Base-by-base conservation (phyloP, 2,329 filamentous ascomycete species). In the Metarhizium brunneum region DNA sequence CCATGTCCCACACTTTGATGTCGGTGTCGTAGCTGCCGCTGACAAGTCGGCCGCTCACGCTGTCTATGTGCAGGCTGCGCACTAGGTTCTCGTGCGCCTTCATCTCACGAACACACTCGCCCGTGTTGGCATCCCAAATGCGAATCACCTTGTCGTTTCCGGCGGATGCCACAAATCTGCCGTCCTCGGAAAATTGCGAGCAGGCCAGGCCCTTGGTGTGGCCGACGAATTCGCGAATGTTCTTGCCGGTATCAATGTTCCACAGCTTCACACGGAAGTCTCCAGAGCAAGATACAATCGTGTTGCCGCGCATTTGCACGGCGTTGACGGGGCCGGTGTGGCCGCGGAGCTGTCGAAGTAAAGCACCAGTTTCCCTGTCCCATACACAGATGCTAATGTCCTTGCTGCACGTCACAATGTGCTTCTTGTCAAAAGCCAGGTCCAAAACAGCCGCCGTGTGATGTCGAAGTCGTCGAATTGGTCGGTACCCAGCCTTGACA, bases 341-440 rank as follows among this genome's bases (percentile, higher is more conserved):
- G 7, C 92, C 94, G 40, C 83, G 81, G 51, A 99, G 81, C 64
- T 89, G 87, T 65, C 88, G 89, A 50, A 95, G 72, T 50, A 95
- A 77, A 10, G 76, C 74, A 40, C 90, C 89, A 0, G 89, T 94
- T 55, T 82, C 74, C 49, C 94, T 88, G 66, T 96, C 89, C 92
- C 92, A 97, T 29, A 99, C 85, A 66, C 92, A 95, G 67, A 99
- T 95, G 59, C 82, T 92, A 45, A 87, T 85, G 71, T 99, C 94
- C 72, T 99, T 99, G 68, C 90, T 96, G 76, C 94, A 99, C 5
- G 92, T 96, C 52, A 97, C 87, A 64, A 99, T 96, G 71, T 95
- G 87, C 63, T 87, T 86, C 60, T 90, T 83, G 68, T 99, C 91
- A 61, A 99, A 92, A 61, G 90, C 92, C 10, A 99, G 85, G 68